phyloP scores from a whole-genome alignment of 345 rosid genomes.

The Jatropha curcas region DNA sequence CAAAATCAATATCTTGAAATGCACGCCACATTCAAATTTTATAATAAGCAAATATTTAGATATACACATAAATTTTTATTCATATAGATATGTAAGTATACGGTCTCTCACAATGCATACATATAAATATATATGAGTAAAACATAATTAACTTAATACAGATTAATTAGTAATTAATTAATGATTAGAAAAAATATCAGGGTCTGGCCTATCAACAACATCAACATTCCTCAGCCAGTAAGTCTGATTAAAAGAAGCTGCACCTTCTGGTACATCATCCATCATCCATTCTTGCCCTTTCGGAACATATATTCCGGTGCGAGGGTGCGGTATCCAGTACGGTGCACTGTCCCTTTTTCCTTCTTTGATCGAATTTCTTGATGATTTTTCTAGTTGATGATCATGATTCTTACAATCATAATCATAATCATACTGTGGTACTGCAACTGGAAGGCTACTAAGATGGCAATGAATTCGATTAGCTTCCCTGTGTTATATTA shows the following conservation, averaged over 20 bases:
- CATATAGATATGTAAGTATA: too few species aligned
- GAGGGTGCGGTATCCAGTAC: conserved; percentile 68
- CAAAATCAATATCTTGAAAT: too few species aligned
- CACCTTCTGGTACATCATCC: conserved; percentile 52
- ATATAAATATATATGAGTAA: too few species aligned
- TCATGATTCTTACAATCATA: background rate
- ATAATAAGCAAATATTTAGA: too few species aligned
- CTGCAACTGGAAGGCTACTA: background rate
- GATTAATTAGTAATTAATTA: background rate
- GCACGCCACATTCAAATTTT: too few species aligned
- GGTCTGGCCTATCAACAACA: conserved; percentile 47
- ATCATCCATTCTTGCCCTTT: conserved; percentile 62
- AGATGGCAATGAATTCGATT: background rate
- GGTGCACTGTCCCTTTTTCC: background rate
- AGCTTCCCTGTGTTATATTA: conserved; percentile 10
- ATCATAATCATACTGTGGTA: background rate
- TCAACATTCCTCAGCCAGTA: conserved; percentile 58
- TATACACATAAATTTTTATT: too few species aligned
- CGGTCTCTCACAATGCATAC: too few species aligned
- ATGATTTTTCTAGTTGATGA: background rate
- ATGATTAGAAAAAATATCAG: conserved; percentile 15
- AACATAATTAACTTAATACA: background rate
- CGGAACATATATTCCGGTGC: conserved; percentile 62
- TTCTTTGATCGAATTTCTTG: background rate
- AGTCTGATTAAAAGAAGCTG: conserved; percentile 48